Base-by-base conservation (phyloP, 2,329 filamentous ascomycete genomes). In the Albophoma yamanashiensis region DNA sequence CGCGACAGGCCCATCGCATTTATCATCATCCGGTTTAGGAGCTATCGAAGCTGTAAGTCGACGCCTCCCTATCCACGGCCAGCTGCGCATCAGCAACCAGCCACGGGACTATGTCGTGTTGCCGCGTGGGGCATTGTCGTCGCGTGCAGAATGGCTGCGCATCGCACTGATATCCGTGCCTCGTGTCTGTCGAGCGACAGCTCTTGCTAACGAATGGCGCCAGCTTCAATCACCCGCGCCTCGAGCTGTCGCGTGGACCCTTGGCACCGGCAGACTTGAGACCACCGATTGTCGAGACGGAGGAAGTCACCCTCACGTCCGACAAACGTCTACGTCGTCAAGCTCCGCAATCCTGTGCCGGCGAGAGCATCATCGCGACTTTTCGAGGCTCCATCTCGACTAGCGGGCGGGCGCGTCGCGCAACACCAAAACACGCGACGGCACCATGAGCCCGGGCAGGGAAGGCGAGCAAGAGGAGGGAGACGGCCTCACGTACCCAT, bases 401-500 rank as follows among this genome's bases (percentile, higher is more conserved):
- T 31, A 11, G 3, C 27, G n/a, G n/a, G 31, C 17, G 22, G n/a
- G 20, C 50, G 50, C 50, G 50, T 55, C 50, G 50, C 50, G 36
- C 11, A 36, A 38, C 11, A 36, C 31, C 31, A 36, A 11, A 1
- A 53, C 53, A 31, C 45, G 15, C 40, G 36, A 11, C 50, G 42
- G 34, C 61, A 61, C 58, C 15, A 76, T 75, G 73, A 68, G 69
- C 57, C 64, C 69, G 43, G 67, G 67, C 60, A 68, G 73, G 67
- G 67, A 78, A 68, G 67, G 66, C 52, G 70, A 72, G 57, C 63
- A 66, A 12, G 70, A 72, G n/a, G 72, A 74, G 59, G 67, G 70
- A 58, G 73, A 71, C 59, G 69, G 73, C 57, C 68, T 76, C 45
- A 75, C 75, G 43, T 82, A 81, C 64, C 76, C 79, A 14, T 79